Percentiles rank a stretch among this genome's conserved stretches.
Conservation (phyloP, 495 filamentous ascomycete genomes). For the Achaetomiella virescens region DNA sequence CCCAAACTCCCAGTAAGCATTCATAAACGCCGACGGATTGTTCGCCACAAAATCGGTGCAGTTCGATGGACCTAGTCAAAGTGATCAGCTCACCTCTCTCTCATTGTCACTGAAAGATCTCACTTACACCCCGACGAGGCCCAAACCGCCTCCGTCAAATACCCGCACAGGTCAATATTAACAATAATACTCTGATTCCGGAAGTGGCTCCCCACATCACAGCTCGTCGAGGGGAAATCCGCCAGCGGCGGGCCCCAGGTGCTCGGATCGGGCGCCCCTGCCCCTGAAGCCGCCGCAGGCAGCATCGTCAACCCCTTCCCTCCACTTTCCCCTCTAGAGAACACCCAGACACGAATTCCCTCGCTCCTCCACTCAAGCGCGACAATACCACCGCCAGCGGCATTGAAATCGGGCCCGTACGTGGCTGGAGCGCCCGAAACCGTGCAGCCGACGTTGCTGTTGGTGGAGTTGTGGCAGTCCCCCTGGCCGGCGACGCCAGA, state of each 20-base stretch:
- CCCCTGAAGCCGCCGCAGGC: neutral
- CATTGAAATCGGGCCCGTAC: slow-evolving; percentile 56
- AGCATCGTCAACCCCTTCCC: slow-evolving; percentile 44
- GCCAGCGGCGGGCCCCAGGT: slow-evolving; percentile 55
- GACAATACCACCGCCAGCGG: slow-evolving; percentile 51
- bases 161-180: slow-evolving; percentile 64
- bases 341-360: slow-evolving; percentile 60
- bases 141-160: slow-evolving; percentile 51
- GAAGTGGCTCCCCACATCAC: slow-evolving; percentile 57
- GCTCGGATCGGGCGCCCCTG: slow-evolving; percentile 45
- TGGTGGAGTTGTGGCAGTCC: slow-evolving; percentile 51
- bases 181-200: slow-evolving; percentile 59
- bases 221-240: slow-evolving; percentile 51
- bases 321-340: slow-evolving; percentile 33
- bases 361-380: slow-evolving; percentile 57
- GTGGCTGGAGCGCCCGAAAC: slow-evolving; percentile 33
- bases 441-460: slow-evolving; percentile 51
- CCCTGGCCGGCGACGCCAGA: slow-evolving; percentile 35
- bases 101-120: slow-evolving; percentile 17
- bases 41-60: slow-evolving; percentile 59
- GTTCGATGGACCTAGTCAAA: slow-evolving; percentile 28
- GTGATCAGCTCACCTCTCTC: slow-evolving; percentile 1
- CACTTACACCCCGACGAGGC: slow-evolving; percentile 37
- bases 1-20: slow-evolving; percentile 64
- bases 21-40: slow-evolving; percentile 53